Conservation (phyloP, 345 rosid genomes). For the Heritiera littoralis region DNA sequence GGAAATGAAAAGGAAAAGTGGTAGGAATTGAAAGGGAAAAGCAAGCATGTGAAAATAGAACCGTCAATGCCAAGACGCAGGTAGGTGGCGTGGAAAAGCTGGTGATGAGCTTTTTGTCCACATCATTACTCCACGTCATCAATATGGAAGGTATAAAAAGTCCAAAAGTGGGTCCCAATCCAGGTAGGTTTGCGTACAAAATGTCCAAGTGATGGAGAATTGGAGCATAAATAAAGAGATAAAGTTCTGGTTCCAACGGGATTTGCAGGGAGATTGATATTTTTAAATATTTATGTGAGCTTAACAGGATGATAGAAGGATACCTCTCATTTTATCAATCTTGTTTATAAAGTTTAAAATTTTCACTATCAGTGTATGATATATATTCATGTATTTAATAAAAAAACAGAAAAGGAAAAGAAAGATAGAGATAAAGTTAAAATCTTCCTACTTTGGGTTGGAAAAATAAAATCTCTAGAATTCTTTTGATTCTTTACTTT, state of each 20-base stretch:
- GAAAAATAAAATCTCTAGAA: not conserved
- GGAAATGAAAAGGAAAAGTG: constrained; percentile 9
- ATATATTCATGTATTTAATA: too few relatives aligned
- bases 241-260: constrained; percentile 7
- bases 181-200: constrained; percentile 39
- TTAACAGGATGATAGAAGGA: too few relatives aligned
- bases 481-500: constrained; percentile 16
- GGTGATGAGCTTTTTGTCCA: constrained; percentile 55
- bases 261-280: too few relatives aligned
- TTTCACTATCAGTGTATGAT: too few relatives aligned
- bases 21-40: constrained; percentile 7
- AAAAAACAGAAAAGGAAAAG: not conserved
- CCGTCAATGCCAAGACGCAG: constrained; percentile 30
- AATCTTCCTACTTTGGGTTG: constrained; percentile 26
- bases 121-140: constrained; percentile 60
- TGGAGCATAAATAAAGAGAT: constrained; percentile 24
- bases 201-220: constrained; percentile 28
- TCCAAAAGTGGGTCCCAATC: constrained; percentile 28
- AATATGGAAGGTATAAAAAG: constrained; percentile 17
- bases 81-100: constrained; percentile 57
- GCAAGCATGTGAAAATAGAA: constrained; percentile 8
- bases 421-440: not conserved
- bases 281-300: too few relatives aligned
- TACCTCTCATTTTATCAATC: too few relatives aligned
- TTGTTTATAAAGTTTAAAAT: too few relatives aligned